Evolutionary conservation across 768 basidiomycete species (phyloP).

Genomic region (Tulasnella sp.): DNA sequence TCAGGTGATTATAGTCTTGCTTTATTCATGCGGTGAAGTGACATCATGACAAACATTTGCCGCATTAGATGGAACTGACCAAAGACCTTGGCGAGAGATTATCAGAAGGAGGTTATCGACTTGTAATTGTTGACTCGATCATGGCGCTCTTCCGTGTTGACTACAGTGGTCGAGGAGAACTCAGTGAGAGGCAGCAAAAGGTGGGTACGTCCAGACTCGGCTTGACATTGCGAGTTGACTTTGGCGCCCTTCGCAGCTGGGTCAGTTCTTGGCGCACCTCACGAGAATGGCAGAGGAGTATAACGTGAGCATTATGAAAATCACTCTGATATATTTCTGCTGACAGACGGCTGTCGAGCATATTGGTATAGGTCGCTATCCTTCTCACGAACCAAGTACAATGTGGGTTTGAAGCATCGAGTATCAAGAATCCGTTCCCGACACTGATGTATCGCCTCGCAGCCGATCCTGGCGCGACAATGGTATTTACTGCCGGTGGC

Average conservation of each 20-base stretch:
- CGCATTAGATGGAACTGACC: slow-evolving; percentile 68
- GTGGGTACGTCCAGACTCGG: slow-evolving; percentile 27
- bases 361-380: slow-evolving; percentile 53
- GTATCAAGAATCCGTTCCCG: too few relatives aligned
- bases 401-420: slow-evolving; percentile 35
- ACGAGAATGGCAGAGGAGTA: slow-evolving; percentile 88
- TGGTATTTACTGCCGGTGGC: slow-evolving; percentile 91
- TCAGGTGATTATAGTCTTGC: slow-evolving; percentile 40
- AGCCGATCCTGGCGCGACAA: slow-evolving; percentile 92
- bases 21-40: too few relatives aligned
- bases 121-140: slow-evolving; percentile 86
- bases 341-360: too few relatives aligned
- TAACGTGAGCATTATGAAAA: slow-evolving; percentile 63
- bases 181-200: slow-evolving; percentile 91
- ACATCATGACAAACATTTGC: too few relatives aligned
- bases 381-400: slow-evolving; percentile 91
- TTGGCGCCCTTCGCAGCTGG: background rate
- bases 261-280: slow-evolving; percentile 57
- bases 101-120: slow-evolving; percentile 47
- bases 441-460: slow-evolving; percentile 17
- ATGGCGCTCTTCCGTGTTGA: slow-evolving; percentile 96
- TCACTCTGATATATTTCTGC: too few relatives aligned
- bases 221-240: background rate
- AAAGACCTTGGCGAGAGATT: slow-evolving; percentile 81
- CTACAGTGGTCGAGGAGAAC: slow-evolving; percentile 84